Evolutionary conservation across 495 filamentous ascomycete species (phyloP).

Genomic region (Hypomontagnella monticulosa): DNA sequence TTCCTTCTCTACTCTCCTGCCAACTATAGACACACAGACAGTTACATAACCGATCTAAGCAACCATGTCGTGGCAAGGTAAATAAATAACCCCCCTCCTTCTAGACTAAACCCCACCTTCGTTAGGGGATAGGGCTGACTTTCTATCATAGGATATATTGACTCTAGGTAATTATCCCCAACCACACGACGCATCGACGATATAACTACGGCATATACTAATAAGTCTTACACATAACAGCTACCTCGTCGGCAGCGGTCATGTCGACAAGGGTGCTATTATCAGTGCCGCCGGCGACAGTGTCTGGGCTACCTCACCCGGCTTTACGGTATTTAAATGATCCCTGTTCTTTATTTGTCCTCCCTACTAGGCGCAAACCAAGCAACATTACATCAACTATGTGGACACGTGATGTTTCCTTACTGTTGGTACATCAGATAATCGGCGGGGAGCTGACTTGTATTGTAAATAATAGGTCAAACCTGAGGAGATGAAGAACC

Average conservation of each 20-base stretch:
- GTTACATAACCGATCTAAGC: slow-evolving; percentile 22
- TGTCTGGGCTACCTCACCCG: slow-evolving; percentile 77
- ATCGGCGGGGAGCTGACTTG: background rate
- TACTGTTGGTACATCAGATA: background rate
- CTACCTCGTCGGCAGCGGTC: slow-evolving; percentile 83
- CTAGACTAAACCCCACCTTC: slow-evolving; percentile 49
- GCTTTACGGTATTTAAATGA: slow-evolving; percentile 69
- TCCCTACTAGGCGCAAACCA: slow-evolving; percentile 4
- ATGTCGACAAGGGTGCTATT: slow-evolving; percentile 90
- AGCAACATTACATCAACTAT: background rate
- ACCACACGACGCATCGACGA: slow-evolving; percentile 1
- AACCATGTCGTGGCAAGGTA: slow-evolving; percentile 70
- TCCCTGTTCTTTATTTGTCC: slow-evolving; percentile 10
- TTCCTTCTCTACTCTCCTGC: slow-evolving; percentile 1
- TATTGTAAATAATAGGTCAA: slow-evolving; percentile 56
- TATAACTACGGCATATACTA: slow-evolving; percentile 3
- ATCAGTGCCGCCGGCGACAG: slow-evolving; percentile 82
- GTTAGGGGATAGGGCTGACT: slow-evolving; percentile 49
- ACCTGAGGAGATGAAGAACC: slow-evolving; percentile 67
- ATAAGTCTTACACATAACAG: slow-evolving; percentile 20
- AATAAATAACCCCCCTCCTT: slow-evolving; percentile 28
- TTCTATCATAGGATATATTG: slow-evolving; percentile 57
- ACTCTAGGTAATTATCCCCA: slow-evolving; percentile 54
- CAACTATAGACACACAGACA: slow-evolving; percentile 20
- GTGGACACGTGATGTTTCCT: background rate